A percentile compares a stretch with the other conserved stretches of the same genome.
These are phyloP conservation scores for Hypoxylon intermedium DNA, from an alignment of 495 filamentous ascomycete genomes.

Conservation along the genomic window DNA sequence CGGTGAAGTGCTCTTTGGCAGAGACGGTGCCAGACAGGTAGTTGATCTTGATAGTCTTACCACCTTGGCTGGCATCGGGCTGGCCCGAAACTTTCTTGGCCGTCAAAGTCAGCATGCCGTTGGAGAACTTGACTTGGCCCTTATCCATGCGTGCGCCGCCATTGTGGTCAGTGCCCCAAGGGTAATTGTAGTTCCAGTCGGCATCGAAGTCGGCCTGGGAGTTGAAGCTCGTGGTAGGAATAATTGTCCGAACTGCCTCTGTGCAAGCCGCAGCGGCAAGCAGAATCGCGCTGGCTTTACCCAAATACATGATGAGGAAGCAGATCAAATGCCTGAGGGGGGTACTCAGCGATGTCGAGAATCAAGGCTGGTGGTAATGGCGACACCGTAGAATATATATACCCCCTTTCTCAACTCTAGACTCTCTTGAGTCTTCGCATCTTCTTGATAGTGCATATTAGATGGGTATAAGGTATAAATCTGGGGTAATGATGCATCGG, in stretches of 20 bases:
- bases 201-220: conserved; percentile 57
- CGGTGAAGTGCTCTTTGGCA: conserved; percentile 57
- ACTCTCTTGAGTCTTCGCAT: too few relatives aligned
- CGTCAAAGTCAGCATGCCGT: conserved; percentile 54
- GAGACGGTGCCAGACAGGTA: conserved; percentile 60
- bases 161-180: conserved; percentile 54
- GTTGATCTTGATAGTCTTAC: conserved; percentile 58
- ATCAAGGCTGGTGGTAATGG: conserved; percentile 3
- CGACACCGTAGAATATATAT: conserved; percentile 8
- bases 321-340: neutral
- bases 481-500: conserved; percentile 4
- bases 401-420: neutral
- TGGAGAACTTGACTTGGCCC: conserved; percentile 44
- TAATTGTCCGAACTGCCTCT: conserved; percentile 51
- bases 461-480: too few relatives aligned
- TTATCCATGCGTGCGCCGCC: conserved; percentile 64
- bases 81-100: conserved; percentile 55
- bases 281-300: conserved; percentile 6
- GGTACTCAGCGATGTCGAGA: neutral
- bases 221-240: conserved; percentile 62
- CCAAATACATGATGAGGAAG: conserved; percentile 28
- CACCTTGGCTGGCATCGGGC: conserved; percentile 50
- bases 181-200: conserved; percentile 62
- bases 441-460: too few relatives aligned
- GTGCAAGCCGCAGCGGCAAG: conserved; percentile 29